Conservation (phyloP, 345 rosid species). For the Boechera retrofracta region DNA sequence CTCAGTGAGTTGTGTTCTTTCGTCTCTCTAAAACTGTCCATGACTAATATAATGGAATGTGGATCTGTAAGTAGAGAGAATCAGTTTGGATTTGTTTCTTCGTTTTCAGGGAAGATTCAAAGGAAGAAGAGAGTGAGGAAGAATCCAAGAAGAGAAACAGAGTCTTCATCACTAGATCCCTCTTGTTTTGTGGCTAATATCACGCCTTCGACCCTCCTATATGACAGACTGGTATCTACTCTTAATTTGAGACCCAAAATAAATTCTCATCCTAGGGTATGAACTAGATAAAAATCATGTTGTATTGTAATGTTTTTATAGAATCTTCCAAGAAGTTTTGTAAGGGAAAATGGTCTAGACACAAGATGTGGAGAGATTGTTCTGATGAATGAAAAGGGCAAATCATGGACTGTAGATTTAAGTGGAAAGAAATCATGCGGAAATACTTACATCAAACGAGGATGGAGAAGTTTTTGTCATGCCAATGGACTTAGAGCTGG, state of each 20-base stretch:
- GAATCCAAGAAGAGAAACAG: background rate
- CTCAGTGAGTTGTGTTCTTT: slow-evolving; percentile 15
- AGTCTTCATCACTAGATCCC: slow-evolving; percentile 10
- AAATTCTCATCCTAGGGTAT: background rate
- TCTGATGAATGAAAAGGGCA: background rate
- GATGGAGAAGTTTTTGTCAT: slow-evolving; percentile 33
- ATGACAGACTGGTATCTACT: slow-evolving; percentile 28
- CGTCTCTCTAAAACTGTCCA: background rate
- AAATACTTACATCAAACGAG: background rate
- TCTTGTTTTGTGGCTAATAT: slow-evolving; percentile 10
- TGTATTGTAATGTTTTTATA: background rate
- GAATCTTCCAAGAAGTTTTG: background rate
- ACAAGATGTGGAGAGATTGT: background rate
- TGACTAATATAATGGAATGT: too few species aligned
- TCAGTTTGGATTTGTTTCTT: background rate
- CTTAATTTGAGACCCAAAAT: background rate
- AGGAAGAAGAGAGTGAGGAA: slow-evolving; percentile 8
- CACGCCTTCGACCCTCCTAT: background rate
- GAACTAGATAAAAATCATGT: background rate
- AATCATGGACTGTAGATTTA: slow-evolving; percentile 5
- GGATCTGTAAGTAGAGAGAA: background rate
- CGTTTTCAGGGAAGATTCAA: background rate
- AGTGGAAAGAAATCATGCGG: background rate
- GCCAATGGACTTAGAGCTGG: slow-evolving; percentile 3
- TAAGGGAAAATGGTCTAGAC: background rate